Base-by-base conservation (phyloP, 345 rosid species). In the thale cress (Arabidopsis thaliana) region DNA sequence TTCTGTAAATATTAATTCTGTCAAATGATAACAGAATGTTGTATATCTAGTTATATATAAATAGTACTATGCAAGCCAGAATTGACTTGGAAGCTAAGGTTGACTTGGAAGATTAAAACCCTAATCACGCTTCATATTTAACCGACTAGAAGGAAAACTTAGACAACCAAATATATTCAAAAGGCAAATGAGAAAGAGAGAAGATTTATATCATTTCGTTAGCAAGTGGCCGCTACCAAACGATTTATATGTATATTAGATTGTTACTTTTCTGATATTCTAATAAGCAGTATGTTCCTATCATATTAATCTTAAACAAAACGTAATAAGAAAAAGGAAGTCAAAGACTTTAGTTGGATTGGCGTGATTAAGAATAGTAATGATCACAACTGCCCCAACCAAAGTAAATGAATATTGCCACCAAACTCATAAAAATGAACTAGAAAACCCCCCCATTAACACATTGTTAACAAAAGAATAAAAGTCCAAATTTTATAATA, bases 291-390 rank as follows among this genome's bases (percentile, higher is more conserved):
- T 48, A 1, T 12, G 48, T 50, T 66, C 34, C 34, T 36, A 24
- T 23, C 33, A 25, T 7, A 69, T 16, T 16, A 56, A 57, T 36
- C 20, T 28, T 38, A 67, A 68, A 44, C 44, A 57, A 51, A 51
- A 65, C 69, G 69, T 67, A 67, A 25, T 13, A 24, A 45, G 40
- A 53, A 69, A 32, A 57, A 14, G 7, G 9, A 65, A 65, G 78
- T 66, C 66, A 66, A 48, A 57, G 65, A 74, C 59, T 74, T 65
- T 67, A 68, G 73, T 69, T 75, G 61, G 55, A 60, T 12, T 8
- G 69, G 63, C 69, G 74, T 75, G 48, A 59, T 75, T 75, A 75
- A 61, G 74, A 68, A 51, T 51, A 69, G 74, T 34, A 60, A 68
- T 32, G 13, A 61, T 52, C 49, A 76, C 69, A 76, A 52, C 79